Base-by-base conservation (phyloP, 352 stramenopile species). In the Phytopythium cucurbitacearum region DNA sequence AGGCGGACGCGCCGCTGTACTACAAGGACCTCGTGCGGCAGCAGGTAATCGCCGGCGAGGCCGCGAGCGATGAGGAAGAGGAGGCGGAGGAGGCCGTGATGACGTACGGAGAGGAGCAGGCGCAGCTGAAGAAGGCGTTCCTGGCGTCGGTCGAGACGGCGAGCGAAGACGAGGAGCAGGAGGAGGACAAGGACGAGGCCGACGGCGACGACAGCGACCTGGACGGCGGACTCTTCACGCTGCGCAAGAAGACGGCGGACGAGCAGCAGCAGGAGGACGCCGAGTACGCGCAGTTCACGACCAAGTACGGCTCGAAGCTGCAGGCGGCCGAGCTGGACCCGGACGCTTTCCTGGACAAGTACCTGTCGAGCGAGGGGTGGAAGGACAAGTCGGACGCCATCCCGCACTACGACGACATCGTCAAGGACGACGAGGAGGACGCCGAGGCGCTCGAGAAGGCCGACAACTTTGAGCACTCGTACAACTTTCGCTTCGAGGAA, bases 401-500 rank as follows among this genome's bases (percentile, higher is more conserved):
- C 33, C 76, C 83, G 5, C 75, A 84, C 50, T 93, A 93, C 52
- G 80, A 89, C 5, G 85, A 95, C 12, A 90, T 94, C 53, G 82
- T 95, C 6, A 82, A 92, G 38, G 83, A 96, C 39, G 85, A 96
- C 38, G 81, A 94, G 10, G 87, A 95, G 42, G 88, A 97, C 49
- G 83, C 87, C 7, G 89, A 98, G 46, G 90, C 89, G 53, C 62
- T 98, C 13, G 94, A 99, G 42, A 87, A 92, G 48, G 91, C 90
- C 9, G 97, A 99, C 57, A 86, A 95, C 28, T 99, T 99, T 72
- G 97, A 99, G 70, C 88, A 96, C 57, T 91, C 95, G 39, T 99
- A 99, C 82, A 99, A 99, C 70, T 99, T 99, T 67, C 92, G 97
- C 15, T 99, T 99, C 64, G 97, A 99, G 73, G 93, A 99, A 71